phyloP scores from a whole-genome alignment of 108 stramenopile species.

The Nannochloropsis oceanica region DNA sequence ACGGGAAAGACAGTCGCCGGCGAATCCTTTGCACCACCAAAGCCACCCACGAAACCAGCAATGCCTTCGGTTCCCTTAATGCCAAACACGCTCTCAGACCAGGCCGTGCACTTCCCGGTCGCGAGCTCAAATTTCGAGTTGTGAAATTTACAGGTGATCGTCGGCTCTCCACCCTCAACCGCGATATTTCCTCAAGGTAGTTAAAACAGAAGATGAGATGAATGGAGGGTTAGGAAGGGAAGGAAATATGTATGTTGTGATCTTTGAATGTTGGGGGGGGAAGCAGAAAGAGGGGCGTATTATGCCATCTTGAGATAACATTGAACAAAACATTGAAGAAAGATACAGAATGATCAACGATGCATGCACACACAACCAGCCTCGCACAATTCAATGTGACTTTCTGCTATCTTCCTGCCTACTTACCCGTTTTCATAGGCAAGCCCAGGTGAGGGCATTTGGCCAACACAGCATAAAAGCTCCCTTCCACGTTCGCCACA shows the following conservation, averaged over 20 bases:
- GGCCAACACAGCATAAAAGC: slow-evolving; percentile 37
- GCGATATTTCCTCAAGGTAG: background rate
- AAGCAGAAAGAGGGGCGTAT: no score
- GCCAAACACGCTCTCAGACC: slow-evolving; percentile 36
- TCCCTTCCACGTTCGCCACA: slow-evolving; percentile 30
- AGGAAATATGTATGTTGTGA: no score
- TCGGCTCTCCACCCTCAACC: slow-evolving; percentile 10
- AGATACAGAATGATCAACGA: no score
- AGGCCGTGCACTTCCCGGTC: slow-evolving; percentile 29
- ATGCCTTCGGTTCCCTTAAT: slow-evolving; percentile 24
- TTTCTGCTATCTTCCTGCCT: no score
- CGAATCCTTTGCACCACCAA: slow-evolving; percentile 17
- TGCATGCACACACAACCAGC: no score
- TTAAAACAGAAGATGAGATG: no score
- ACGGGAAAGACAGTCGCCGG: background rate
- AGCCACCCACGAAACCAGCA: slow-evolving; percentile 32
- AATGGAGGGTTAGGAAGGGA: no score
- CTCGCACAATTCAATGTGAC: no score
- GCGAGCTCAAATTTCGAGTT: slow-evolving; percentile 37
- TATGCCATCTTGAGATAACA: no score
- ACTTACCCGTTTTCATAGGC: slow-evolving; percentile 37
- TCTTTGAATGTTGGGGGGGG: no score
- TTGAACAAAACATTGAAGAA: no score
- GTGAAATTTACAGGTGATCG: slow-evolving; percentile 35
- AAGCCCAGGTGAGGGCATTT: slow-evolving; percentile 40